Conservation (phyloP, 2,329 filamentous ascomycete species). For the Hypoxylon rubiginosum region DNA sequence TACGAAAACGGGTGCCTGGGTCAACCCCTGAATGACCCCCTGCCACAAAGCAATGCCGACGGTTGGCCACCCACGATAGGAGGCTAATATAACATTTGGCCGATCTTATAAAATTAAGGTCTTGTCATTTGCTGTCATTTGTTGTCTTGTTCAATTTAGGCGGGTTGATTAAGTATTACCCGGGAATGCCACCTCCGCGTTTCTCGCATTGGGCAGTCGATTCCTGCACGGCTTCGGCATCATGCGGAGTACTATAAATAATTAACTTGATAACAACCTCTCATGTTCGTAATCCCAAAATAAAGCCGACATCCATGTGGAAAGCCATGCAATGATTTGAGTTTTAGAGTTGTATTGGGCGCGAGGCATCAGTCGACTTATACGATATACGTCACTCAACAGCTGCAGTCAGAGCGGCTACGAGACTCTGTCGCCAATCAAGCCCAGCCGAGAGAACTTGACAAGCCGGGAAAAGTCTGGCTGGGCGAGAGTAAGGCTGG, state of each 20-base stretch:
- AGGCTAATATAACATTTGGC: constrained; percentile 29
- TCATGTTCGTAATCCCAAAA: constrained; percentile 15
- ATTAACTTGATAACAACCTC: not conserved
- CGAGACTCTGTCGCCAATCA: constrained; percentile 6
- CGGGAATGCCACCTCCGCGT: constrained; percentile 43
- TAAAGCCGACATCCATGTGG: not conserved
- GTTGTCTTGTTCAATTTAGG: constrained; percentile 42
- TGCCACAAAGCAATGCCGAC: constrained; percentile 42
- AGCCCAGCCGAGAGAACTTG: constrained; percentile 6
- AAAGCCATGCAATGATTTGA: constrained; percentile 7
- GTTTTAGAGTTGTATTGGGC: constrained; percentile 10
- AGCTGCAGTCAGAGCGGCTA: not conserved
- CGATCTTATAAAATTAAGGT: constrained; percentile 27
- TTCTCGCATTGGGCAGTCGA: constrained; percentile 26
- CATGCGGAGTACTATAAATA: constrained; percentile 21
- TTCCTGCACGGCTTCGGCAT: constrained; percentile 34
- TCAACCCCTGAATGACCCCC: not conserved
- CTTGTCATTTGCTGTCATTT: constrained; percentile 21
- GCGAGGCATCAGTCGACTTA: constrained; percentile 9
- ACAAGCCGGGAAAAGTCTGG: not conserved
- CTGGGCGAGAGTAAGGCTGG: constrained; percentile 19
- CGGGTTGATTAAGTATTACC: constrained; percentile 34
- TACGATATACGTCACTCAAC: constrained; percentile 8
- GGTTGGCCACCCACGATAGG: constrained; percentile 14
- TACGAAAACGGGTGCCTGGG: constrained; percentile 10